Evolutionary conservation across 1,284 basidiomycete genomes (phyloP).

Genomic region (Termitomyces sp.): DNA sequence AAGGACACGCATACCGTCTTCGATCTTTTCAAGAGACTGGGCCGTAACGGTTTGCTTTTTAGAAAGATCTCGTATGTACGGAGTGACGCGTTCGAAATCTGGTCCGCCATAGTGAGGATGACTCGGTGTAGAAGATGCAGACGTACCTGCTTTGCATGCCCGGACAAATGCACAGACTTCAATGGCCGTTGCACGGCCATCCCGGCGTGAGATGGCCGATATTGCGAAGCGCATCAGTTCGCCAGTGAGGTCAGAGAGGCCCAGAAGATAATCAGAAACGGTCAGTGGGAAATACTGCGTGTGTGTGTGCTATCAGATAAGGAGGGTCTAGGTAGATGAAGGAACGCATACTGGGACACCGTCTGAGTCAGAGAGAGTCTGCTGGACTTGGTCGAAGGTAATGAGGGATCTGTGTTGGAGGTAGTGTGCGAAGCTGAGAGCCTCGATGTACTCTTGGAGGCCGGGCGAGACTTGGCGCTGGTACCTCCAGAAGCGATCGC

Average conservation of each 20-base stretch:
- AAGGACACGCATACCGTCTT: conserved; percentile 62
- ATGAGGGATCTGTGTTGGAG: conserved; percentile 72
- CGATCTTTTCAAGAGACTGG: conserved; percentile 89
- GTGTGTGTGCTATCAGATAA: background rate
- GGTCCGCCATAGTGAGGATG: background rate
- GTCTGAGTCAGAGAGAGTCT: conserved; percentile 50
- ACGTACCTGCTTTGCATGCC: conserved; percentile 70
- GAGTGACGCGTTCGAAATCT: conserved; percentile 77
- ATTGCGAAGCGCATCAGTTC: conserved; percentile 98
- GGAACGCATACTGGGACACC: conserved; percentile 51
- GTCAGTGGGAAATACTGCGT: conserved; percentile 74
- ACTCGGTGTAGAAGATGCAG: background rate
- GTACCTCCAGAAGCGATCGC: conserved; percentile 79
- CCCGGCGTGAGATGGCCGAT: conserved; percentile 63
- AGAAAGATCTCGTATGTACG: conserved; percentile 65
- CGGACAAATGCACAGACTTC: conserved; percentile 77
- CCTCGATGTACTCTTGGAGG: conserved; percentile 92
- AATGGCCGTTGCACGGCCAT: conserved; percentile 65
- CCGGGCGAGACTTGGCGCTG: conserved; percentile 73
- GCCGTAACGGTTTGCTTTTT: conserved; percentile 89
- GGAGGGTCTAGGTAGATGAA: background rate
- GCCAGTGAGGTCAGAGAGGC: conserved; percentile 90
- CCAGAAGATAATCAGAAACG: conserved; percentile 83
- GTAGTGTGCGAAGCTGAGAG: conserved; percentile 85
- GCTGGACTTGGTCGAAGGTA: conserved; percentile 65